phyloP scores from a whole-genome alignment of 2,329 filamentous ascomycete species.

The Endoconidiophora polonica region DNA sequence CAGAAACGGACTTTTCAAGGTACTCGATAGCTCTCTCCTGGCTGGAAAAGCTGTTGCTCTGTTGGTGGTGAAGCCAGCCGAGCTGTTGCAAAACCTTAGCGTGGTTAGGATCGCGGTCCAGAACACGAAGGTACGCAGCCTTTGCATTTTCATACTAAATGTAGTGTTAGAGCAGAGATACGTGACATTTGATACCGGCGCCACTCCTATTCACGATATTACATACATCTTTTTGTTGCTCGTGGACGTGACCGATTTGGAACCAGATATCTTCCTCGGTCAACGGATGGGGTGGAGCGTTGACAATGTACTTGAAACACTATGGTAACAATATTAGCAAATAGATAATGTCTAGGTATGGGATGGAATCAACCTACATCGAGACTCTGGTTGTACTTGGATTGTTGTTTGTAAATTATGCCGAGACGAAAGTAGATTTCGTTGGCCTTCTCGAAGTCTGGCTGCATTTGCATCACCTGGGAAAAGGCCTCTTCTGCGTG shows the following conservation, averaged over 20 bases:
- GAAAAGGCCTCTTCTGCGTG: constrained; percentile 97
- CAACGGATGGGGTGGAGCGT: constrained; percentile 74
- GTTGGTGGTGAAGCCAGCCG: constrained; percentile 93
- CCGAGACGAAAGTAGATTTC: constrained; percentile 97
- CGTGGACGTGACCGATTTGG: constrained; percentile 96
- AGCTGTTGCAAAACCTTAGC: constrained; percentile 97
- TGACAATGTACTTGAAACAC: constrained; percentile 98
- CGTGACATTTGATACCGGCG: constrained; percentile 17
- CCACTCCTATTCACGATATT: not conserved
- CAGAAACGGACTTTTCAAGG: constrained; percentile 85
- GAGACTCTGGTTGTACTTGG: constrained; percentile 80
- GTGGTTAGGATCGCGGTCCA: constrained; percentile 88
- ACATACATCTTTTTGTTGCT: constrained; percentile 95
- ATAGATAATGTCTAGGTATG: not conserved
- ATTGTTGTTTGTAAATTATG: constrained; percentile 99
- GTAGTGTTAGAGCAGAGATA: constrained; percentile 17
- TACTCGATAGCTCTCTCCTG: constrained; percentile 96
- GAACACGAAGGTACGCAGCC: constrained; percentile 75
- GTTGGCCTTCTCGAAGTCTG: constrained; percentile 94
- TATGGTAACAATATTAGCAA: constrained; percentile 24
- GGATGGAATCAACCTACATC: constrained; percentile 44
- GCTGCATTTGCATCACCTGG: constrained; percentile 97
- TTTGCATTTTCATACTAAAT: constrained; percentile 84
- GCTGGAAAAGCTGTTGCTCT: constrained; percentile 76
- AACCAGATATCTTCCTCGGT: constrained; percentile 99